Base-by-base conservation (phyloP, 148 eudicot genomes). In the Pouteria glomerata region DNA sequence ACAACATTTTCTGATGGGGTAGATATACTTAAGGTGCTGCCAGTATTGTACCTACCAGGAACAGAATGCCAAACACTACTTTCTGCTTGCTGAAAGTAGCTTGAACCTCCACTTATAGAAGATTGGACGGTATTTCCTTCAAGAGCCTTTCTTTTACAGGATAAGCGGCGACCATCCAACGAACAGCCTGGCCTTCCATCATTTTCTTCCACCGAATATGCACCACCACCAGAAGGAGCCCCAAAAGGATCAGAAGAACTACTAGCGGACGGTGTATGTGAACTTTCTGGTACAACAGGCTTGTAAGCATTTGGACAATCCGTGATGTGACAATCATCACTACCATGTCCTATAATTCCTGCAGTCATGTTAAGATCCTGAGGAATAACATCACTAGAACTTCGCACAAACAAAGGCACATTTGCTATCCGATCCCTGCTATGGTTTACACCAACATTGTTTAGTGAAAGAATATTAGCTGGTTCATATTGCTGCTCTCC, bases 141-240 rank as follows among this genome's bases (percentile, higher is more conserved):
- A 72, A 86, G 69, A 52, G 86, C 79, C 75, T 96, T 96, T 73
- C 99, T 82, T 81, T 96, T 96, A 76, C 96, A 85, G 12, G 97
- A 82, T 27, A 74, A 41, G 60, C 88, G 90, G 16, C 89, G 86
- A 68, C 82, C 85, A 61, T 88, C 96, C 74, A 83, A 35, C 39
- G 90, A 80, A 75, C 69, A 74, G 23, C 82, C 82, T 57, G 86
- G 91, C 76, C 93, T 83, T 42, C 53, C 72, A 68, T 86, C 91
- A 66, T 80, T 81, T 27, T 85, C 91, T 64, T 85, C 91, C 72
- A 73, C 71, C 16, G 80, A 61, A 71, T 75, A 82, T 69, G 85
- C 82, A 55, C 82, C 83, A 72, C 78, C 82, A 35, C 76, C 82
- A 64, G 91, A 85, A 68, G 88, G 76, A 61, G 73, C 50, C 66